These are phyloP conservation scores for Cutaneotrichosporon arboriforme DNA, from an alignment of 1,284 basidiomycete genomes.

Conservation along the genomic window DNA sequence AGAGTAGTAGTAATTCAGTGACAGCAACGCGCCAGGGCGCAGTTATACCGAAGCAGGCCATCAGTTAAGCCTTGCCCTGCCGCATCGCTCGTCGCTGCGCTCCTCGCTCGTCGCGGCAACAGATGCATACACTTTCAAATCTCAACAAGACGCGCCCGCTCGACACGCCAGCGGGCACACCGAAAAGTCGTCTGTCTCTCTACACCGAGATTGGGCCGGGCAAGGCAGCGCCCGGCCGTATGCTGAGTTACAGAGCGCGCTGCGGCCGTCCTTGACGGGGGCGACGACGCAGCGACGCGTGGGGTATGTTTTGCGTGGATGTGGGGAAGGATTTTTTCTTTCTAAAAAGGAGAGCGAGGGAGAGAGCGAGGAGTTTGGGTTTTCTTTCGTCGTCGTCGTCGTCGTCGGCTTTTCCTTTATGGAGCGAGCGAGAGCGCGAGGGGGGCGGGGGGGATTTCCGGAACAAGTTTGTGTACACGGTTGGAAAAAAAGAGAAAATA, in stretches of 20 bases:
- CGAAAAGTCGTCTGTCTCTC: conserved; percentile 19
- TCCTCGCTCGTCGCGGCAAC: conserved; percentile 10
- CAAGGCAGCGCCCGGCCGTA: conserved; percentile 10
- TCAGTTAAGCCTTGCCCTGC: no score
- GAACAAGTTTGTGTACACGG: conserved; percentile 20
- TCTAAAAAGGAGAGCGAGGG: background rate
- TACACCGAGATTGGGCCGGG: conserved; percentile 17
- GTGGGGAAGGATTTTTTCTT: background rate
- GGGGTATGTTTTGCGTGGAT: conserved; percentile 11
- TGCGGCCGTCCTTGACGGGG: background rate
- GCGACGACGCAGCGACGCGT: conserved; percentile 1
- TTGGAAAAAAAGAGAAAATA: conserved; percentile 4
- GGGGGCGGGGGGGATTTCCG: conserved; percentile 6
- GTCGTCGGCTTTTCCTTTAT: background rate
- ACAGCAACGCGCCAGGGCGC: no score
- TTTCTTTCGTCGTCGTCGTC: background rate
- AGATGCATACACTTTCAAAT: conserved; percentile 26
- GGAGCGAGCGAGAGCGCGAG: no score
- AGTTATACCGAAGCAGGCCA: no score
- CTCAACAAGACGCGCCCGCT: conserved; percentile 25
- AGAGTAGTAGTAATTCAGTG: no score
- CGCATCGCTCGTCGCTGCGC: no score
- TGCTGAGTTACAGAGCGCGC: conserved; percentile 19
- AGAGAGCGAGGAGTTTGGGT: background rate
- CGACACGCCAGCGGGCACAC: conserved; percentile 20